Conservation (phyloP, 1,284 basidiomycete genomes). For the Cryptococcus neoformans region DNA sequence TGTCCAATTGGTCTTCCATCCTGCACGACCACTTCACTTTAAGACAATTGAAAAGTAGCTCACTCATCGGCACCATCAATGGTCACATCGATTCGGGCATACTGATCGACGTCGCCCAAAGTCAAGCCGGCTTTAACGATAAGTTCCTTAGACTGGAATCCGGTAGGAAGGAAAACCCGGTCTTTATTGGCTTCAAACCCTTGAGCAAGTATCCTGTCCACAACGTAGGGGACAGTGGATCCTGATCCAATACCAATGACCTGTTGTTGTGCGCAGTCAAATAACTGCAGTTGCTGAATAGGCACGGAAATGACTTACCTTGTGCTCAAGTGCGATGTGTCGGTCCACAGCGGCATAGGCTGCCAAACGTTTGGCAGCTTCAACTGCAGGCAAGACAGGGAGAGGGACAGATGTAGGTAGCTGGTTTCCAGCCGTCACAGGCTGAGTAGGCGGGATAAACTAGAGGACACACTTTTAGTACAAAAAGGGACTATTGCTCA, state of each 20-base stretch:
- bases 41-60: slow-evolving; percentile 37
- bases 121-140: slow-evolving; percentile 77
- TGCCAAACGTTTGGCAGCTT: slow-evolving; percentile 82
- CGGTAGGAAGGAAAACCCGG: slow-evolving; percentile 87
- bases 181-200: slow-evolving; percentile 70
- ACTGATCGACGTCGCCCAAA: slow-evolving; percentile 90
- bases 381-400: slow-evolving; percentile 52
- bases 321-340: slow-evolving; percentile 78
- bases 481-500: neutral
- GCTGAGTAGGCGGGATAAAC: slow-evolving; percentile 31
- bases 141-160: slow-evolving; percentile 94
- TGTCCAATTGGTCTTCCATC: neutral
- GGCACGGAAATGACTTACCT: slow-evolving; percentile 54
- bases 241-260: slow-evolving; percentile 90
- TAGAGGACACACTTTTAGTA: neutral
- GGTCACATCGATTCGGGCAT: slow-evolving; percentile 86
- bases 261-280: slow-evolving; percentile 57
- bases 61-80: slow-evolving; percentile 98
- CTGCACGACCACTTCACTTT: neutral
- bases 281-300: slow-evolving; percentile 55
- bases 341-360: slow-evolving; percentile 93
- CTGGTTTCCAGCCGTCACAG: slow-evolving; percentile 24
- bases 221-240: slow-evolving; percentile 96
- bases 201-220: slow-evolving; percentile 89
- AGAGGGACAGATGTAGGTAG: slow-evolving; percentile 32